Conservation (phyloP, 179 eudicot species). For the Actinidia arguta region DNA sequence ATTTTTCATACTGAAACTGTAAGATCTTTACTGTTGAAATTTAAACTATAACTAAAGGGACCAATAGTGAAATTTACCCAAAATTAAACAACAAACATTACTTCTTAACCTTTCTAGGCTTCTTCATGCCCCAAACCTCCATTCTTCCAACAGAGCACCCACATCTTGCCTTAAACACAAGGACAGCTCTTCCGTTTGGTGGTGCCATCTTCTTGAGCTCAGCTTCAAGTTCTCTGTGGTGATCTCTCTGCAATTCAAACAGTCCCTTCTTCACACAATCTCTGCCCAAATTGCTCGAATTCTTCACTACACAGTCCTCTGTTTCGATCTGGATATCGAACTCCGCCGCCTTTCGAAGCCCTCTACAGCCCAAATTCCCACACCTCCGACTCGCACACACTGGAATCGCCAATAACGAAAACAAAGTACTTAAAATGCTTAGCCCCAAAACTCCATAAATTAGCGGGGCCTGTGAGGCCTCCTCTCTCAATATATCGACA, state of each 20-base stretch:
- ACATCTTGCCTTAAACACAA: conserved; percentile 77
- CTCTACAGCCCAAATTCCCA: conserved; percentile 71
- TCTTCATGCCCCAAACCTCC: conserved; percentile 86
- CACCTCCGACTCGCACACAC: conserved; percentile 60
- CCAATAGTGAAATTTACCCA: too few relatives aligned
- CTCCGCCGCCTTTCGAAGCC: conserved; percentile 77
- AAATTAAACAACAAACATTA: conserved; percentile 33
- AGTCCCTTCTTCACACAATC: conserved; percentile 62
- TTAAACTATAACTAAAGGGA: too few relatives aligned
- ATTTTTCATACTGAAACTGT: too few relatives aligned
- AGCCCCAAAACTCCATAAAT: conserved; percentile 73
- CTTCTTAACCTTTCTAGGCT: conserved; percentile 76
- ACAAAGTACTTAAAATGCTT: conserved; percentile 55
- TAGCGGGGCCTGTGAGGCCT: conserved; percentile 62
- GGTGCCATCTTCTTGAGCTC: conserved; percentile 96
- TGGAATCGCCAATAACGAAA: conserved; percentile 64
- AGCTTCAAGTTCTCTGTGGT: conserved; percentile 70
- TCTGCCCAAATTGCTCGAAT: conserved; percentile 37
- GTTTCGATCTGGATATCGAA: conserved; percentile 90
- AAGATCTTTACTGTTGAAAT: too few relatives aligned
- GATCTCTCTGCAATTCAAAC: conserved; percentile 78
- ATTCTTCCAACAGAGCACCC: conserved; percentile 90
- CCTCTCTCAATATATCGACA: conserved; percentile 53
- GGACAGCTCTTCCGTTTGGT: conserved; percentile 82
- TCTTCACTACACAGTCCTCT: conserved; percentile 70